A percentile compares a stretch with the other conserved stretches of the same genome.
These are phyloP conservation scores for Trichoderma simmonsii DNA, from an alignment of 2,329 filamentous ascomycete species.

Conservation along the genomic window DNA sequence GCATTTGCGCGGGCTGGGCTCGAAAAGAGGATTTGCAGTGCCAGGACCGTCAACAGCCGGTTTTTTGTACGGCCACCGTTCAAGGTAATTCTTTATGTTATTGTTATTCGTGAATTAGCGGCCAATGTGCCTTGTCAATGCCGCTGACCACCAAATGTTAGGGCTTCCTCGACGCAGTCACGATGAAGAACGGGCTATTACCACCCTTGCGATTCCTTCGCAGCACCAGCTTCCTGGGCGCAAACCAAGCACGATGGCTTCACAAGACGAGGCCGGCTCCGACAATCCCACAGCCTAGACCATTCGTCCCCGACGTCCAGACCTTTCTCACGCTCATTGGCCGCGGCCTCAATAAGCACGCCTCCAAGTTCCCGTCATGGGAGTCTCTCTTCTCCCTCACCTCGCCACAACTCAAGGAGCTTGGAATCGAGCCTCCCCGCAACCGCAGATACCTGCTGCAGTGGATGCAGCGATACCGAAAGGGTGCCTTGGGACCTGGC, in stretches of 20 bases:
- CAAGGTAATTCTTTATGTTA: neutral
- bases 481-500: slow-evolving; percentile 73
- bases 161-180: slow-evolving; percentile 14
- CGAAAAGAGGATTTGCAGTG: neutral
- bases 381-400: slow-evolving; percentile 81
- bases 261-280: slow-evolving; percentile 40
- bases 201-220: slow-evolving; percentile 33
- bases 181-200: slow-evolving; percentile 34
- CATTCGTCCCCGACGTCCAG: slow-evolving; percentile 77
- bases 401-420: slow-evolving; percentile 72
- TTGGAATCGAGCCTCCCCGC: slow-evolving; percentile 83
- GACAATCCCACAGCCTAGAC: slow-evolving; percentile 66
- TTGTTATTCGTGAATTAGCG: too few species aligned
- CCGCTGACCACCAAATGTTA: neutral
- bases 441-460: slow-evolving; percentile 78
- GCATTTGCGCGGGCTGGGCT: neutral
- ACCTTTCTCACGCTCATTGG: slow-evolving; percentile 92
- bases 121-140: neutral
- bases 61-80: neutral
- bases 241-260: slow-evolving; percentile 42
- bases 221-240: slow-evolving; percentile 31
- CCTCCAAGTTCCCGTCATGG: slow-evolving; percentile 86
- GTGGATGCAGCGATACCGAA: slow-evolving; percentile 82
- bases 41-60: neutral
- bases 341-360: slow-evolving; percentile 76